Evolutionary conservation across 768 basidiomycete species (phyloP).

Genomic region (Amanita muscaria): DNA sequence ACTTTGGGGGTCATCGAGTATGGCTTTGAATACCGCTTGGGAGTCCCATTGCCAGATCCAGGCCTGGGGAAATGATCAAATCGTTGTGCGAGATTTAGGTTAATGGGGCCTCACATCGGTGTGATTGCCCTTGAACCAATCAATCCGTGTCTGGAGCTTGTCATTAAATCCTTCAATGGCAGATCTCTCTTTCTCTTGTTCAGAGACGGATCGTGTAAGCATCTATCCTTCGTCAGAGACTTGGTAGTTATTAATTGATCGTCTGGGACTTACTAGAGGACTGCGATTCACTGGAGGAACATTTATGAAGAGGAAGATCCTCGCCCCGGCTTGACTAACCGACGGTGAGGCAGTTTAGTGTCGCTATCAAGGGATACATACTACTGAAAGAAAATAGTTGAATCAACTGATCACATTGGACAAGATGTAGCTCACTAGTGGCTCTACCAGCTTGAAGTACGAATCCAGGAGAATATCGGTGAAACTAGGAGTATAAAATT

Average conservation of each 20-base stretch:
- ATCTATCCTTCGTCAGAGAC: constrained; percentile 27
- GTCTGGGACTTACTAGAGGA: constrained; percentile 25
- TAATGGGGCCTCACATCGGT: constrained; percentile 30
- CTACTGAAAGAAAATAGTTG: too few relatives aligned
- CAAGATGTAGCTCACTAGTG: constrained; percentile 29
- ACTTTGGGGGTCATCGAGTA: constrained; percentile 37
- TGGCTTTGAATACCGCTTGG: constrained; percentile 36
- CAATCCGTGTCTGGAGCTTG: constrained; percentile 33
- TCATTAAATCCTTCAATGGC: constrained; percentile 46
- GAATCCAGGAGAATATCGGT: constrained; percentile 37
- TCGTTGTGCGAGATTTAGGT: background rate
- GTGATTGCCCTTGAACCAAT: constrained; percentile 34
- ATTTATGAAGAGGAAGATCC: constrained; percentile 43
- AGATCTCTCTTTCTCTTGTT: constrained; percentile 31
- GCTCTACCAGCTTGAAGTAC: constrained; percentile 42
- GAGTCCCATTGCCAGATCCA: constrained; percentile 44
- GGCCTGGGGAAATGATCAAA: constrained; percentile 23
- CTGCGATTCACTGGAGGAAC: constrained; percentile 33
- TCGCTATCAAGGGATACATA: constrained; percentile 16
- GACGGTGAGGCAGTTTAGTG: background rate
- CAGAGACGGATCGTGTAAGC: constrained; percentile 31
- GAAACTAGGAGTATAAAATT: constrained; percentile 24
- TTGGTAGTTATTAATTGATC: background rate
- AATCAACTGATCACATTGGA: constrained; percentile 12
- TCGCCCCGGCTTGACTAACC: constrained; percentile 40